Conservation (phyloP, 306 rosid genomes). For the Comarum palustre region DNA sequence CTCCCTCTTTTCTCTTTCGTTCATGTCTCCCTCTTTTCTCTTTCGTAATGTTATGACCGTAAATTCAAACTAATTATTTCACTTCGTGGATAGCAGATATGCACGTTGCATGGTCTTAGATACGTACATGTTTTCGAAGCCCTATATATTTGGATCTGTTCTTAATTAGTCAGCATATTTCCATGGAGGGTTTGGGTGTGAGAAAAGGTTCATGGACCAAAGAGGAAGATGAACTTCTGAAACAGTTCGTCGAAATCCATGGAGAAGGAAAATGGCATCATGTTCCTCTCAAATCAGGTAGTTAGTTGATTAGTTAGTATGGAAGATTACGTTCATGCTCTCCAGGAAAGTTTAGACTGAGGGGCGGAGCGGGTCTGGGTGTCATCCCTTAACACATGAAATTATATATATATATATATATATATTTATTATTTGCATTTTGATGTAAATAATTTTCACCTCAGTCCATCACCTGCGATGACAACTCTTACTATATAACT, state of each 20-base stretch:
- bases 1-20: neutral
- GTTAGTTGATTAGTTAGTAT: neutral
- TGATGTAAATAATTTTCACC: too few species aligned
- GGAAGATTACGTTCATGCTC: neutral
- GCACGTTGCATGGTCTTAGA: neutral
- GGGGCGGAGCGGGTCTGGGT: too few species aligned
- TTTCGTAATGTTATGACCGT: neutral
- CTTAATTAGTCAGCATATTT: neutral
- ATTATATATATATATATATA: too few species aligned
- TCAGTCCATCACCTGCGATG: too few species aligned
- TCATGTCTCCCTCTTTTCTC: neutral
- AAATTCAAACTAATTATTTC: neutral
- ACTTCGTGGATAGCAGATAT: neutral
- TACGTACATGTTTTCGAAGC: neutral
- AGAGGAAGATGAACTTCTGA: slow-evolving; percentile 13
- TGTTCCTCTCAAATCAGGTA: slow-evolving; percentile 5
- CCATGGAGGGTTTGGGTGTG: neutral
- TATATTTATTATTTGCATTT: too few species aligned
- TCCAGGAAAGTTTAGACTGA: neutral
- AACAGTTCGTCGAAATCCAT: neutral
- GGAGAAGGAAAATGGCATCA: slow-evolving; percentile 13
- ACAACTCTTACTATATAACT: too few species aligned
- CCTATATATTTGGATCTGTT: neutral
- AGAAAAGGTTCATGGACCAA: slow-evolving; percentile 8
- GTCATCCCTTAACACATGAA: too few species aligned